Evolutionary conservation across 106 monocot genomes (phyloP), one percentile per base, ranked within the genome.

Genomic region (Chionographis japonica): DNA sequence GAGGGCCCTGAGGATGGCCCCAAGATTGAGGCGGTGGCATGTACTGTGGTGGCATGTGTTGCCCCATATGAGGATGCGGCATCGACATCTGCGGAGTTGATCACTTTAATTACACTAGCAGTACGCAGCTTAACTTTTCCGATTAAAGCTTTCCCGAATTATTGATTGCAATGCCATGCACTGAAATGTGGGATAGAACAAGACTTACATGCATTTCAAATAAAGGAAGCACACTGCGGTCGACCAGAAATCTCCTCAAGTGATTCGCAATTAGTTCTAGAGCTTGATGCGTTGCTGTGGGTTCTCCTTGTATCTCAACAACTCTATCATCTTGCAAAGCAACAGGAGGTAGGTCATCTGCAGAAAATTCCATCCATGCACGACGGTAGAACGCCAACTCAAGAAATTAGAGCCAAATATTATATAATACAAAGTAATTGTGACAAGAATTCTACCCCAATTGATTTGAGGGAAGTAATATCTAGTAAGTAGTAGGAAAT

Each of bases 271-370:
- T 74, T 37, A 85, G 17, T 79, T 85, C 88, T 37, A 89, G 60
- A 3, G 88, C 88, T 70, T 77, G 81, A 52, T 82, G 84, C 61
- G 77, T 66, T 36, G 78, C 77, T 6, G 49, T 36, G 2, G 81
- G 81, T 10, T 89, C 85, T 54, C 88, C 88, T 76, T 85, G 88
- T 73, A 89, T 85, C 67, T 89, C 84, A 38, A 89, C 85, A 54
- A 89, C 81, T 82, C 85, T 78, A 53, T 89, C 88, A 67, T 89
- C 85, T 54, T 70, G 76, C 55, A 89, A 42, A 46, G 88, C 84
- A 77, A 89, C 75, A 68, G 81, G 85, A 17, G 88, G 85, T 18
- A 89, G 61, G 74, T 85, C 85, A 61, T 89, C 85, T 85, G 74
- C 61, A 81, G 37, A 54, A 54, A 75, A 46, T 46, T 27, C 46